A percentile compares a stretch with the other conserved stretches of the same genome.
Conservation (phyloP, 331 rosid species). For the Phaseolus coccineus region DNA sequence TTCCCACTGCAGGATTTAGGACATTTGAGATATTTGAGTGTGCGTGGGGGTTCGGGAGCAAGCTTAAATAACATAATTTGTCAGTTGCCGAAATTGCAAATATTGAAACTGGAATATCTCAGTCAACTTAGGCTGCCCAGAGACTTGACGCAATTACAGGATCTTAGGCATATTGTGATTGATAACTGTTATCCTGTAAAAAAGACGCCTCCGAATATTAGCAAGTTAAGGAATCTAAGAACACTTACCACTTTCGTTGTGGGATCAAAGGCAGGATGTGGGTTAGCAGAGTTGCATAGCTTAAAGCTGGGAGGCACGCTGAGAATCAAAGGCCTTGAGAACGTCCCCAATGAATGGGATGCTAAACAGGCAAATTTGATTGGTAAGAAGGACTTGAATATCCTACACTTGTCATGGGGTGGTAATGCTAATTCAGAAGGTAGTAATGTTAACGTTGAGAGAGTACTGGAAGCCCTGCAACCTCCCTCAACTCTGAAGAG, state of each 20-base stretch:
- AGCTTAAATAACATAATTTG: not conserved
- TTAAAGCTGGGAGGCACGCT: too few relatives aligned
- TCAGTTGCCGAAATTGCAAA: slow-evolving; percentile 10
- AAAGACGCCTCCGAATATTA: not conserved
- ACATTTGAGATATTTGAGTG: too few relatives aligned
- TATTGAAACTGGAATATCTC: rapidly evolving
- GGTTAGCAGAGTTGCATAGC: too few relatives aligned
- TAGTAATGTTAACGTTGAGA: not conserved
- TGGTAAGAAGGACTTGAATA: too few relatives aligned
- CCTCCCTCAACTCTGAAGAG: slow-evolving; percentile 1
- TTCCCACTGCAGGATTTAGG: not conserved
- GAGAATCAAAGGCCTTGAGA: too few relatives aligned
- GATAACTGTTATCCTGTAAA: rapidly evolving
- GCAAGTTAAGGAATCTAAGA: too few relatives aligned
- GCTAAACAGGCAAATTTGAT: too few relatives aligned
- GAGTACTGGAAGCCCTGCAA: slow-evolving; percentile 10
- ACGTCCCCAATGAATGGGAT: too few relatives aligned
- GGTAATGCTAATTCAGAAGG: not conserved
- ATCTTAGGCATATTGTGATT: slow-evolving; percentile 15
- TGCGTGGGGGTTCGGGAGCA: rapidly evolving
- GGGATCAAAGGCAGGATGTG: too few relatives aligned
- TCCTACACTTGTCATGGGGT: too few relatives aligned
- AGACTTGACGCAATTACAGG: not conserved
- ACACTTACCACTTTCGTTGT: too few relatives aligned
- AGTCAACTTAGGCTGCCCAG: not conserved